Conservation (phyloP, 495 filamentous ascomycete genomes). For the Penicillium fimorum region DNA sequence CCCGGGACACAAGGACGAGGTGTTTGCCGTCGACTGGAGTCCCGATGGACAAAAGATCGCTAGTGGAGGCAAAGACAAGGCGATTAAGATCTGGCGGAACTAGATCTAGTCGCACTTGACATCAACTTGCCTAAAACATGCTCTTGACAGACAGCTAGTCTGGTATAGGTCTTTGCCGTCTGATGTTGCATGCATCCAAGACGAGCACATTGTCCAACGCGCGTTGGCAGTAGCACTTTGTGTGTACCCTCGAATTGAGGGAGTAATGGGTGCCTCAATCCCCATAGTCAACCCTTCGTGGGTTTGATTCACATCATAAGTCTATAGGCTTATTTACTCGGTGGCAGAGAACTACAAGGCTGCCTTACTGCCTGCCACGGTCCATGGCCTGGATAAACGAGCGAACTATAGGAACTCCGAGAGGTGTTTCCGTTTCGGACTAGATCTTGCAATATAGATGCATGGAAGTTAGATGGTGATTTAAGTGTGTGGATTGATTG, state of each 20-base stretch:
- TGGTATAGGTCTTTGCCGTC: neutral
- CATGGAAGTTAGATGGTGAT: neutral
- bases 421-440: neutral
- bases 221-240: neutral
- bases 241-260: neutral
- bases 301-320: neutral
- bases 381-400: neutral
- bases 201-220: neutral
- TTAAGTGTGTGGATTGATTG: neutral
- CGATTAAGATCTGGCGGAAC: conserved; percentile 79
- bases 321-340: neutral
- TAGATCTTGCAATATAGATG: neutral
- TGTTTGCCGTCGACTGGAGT: conserved; percentile 91
- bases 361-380: neutral
- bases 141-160: neutral
- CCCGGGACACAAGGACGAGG: conserved; percentile 92
- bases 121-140: conserved; percentile 12
- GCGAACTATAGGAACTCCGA: neutral
- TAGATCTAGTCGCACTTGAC: conserved; percentile 34
- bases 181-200: conserved; percentile 1
- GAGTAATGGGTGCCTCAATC: neutral
- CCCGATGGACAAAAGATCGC: conserved; percentile 80
- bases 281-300: neutral
- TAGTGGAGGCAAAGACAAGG: conserved; percentile 92
- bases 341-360: neutral